Conservation (phyloP, 306 rosid genomes). For the Crotalaria pallida region DNA sequence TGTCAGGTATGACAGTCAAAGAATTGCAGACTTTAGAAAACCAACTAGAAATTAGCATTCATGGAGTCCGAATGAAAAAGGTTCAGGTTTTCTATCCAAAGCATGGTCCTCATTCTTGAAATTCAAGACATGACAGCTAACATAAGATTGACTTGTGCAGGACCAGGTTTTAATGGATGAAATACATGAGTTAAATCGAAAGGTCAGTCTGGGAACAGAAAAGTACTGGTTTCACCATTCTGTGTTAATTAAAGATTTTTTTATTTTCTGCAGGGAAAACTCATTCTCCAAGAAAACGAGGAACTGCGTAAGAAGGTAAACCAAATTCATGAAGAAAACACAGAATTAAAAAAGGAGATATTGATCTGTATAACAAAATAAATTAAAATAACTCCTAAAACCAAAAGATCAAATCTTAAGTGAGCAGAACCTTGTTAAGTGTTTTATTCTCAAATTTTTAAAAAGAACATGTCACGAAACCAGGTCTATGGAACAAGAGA, state of each 20-base stretch:
- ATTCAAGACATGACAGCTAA: neutral
- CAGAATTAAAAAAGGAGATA: constrained; percentile 55
- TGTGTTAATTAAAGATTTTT: constrained; percentile 4
- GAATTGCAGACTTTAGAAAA: constrained; percentile 67
- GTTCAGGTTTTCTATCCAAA: constrained; percentile 22
- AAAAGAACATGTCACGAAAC: constrained; percentile 31
- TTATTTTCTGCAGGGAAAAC: constrained; percentile 56
- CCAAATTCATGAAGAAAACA: constrained; percentile 58
- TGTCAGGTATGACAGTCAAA: constrained; percentile 61
- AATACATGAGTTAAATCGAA: constrained; percentile 72
- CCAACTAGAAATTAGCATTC: constrained; percentile 76
- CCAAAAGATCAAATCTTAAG: neutral
- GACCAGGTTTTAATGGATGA: constrained; percentile 70
- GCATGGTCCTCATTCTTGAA: neutral
- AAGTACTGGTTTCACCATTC: constrained; percentile 7
- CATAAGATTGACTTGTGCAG: constrained; percentile 36
- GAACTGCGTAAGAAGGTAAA: constrained; percentile 74
- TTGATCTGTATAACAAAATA: constrained; percentile 16
- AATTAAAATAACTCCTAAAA: constrained; percentile 20
- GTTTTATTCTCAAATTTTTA: constrained; percentile 35
- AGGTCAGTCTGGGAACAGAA: constrained; percentile 53
- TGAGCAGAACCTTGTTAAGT: neutral
- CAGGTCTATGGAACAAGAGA: constrained; percentile 78
- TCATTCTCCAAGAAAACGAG: constrained; percentile 69
- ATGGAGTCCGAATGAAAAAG: constrained; percentile 76